These are phyloP conservation scores for Musa troglodytarum DNA, from an alignment of 176 grass and related monocot species.

Conservation along the genomic window DNA sequence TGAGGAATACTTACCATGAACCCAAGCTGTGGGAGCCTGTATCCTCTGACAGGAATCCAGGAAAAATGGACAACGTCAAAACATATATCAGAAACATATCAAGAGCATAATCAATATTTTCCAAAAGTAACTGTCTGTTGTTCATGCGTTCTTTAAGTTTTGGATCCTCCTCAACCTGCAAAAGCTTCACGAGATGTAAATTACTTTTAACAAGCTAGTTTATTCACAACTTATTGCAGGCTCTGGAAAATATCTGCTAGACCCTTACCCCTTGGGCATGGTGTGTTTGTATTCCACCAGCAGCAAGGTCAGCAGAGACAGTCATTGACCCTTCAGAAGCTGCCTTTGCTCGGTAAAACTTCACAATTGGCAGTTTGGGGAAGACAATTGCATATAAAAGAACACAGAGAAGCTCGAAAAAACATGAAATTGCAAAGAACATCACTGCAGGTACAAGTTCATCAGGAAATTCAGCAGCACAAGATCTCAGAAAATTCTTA, in stretches of 20 bases:
- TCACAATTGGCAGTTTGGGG: constrained; percentile 80
- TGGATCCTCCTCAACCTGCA: constrained; percentile 53
- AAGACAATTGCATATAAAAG: constrained; percentile 66
- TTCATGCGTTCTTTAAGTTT: constrained; percentile 42
- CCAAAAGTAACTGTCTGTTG: constrained; percentile 41
- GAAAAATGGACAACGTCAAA: constrained; percentile 67
- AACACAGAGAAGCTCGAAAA: constrained; percentile 52
- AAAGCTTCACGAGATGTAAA: background rate
- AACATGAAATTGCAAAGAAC: constrained; percentile 50
- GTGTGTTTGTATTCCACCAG: constrained; percentile 32
- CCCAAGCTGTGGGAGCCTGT: constrained; percentile 78
- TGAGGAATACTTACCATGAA: constrained; percentile 32
- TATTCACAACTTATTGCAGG: background rate
- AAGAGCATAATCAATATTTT: constrained; percentile 52
- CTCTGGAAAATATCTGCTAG: background rate
- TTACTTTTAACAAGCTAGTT: constrained; percentile 1
- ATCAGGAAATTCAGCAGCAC: background rate
- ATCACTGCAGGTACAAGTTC: constrained; percentile 33
- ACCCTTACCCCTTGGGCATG: constrained; percentile 12
- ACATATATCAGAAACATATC: constrained; percentile 49
- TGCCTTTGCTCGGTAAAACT: constrained; percentile 56
- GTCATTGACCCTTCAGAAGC: constrained; percentile 57
- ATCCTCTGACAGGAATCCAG: constrained; percentile 88
- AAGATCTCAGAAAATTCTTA: background rate
- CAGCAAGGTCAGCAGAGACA: constrained; percentile 59